Evolutionary conservation across 2,329 filamentous ascomycete genomes (phyloP).

Genomic region (Alternaria dauci): DNA sequence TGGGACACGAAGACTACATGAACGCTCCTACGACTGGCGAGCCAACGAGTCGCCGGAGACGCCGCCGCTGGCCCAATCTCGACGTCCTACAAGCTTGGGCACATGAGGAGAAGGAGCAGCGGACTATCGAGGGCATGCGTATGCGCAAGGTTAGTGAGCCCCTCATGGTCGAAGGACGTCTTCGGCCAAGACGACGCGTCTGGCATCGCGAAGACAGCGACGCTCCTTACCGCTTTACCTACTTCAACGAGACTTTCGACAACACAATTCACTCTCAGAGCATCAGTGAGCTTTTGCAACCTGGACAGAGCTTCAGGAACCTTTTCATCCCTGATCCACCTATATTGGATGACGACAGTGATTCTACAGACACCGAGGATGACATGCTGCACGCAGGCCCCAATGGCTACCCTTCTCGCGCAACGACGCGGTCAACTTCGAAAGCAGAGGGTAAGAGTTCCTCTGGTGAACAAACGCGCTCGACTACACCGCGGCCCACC

Average conservation of each 20-base stretch:
- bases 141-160: constrained; percentile 95
- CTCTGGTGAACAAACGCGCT: constrained; percentile 40
- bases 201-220: constrained; percentile 93
- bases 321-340: constrained; percentile 88
- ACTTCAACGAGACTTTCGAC: constrained; percentile 97
- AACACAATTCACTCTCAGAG: constrained; percentile 96
- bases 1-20: constrained; percentile 77
- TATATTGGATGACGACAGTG: constrained; percentile 68
- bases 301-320: constrained; percentile 82
- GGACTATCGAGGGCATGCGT: constrained; percentile 77
- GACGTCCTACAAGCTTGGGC: constrained; percentile 88
- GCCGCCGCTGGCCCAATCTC: constrained; percentile 83
- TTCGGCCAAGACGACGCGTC: constrained; percentile 77
- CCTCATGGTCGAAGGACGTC: constrained; percentile 85
- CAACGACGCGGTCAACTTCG: constrained; percentile 28
- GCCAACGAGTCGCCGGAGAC: constrained; percentile 56
- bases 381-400: constrained; percentile 31
- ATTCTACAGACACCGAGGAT: constrained; percentile 67
- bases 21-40: constrained; percentile 58
- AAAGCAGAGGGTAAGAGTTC: constrained; percentile 14
- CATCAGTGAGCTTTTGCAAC: constrained; percentile 90
- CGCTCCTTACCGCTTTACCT: constrained; percentile 92
- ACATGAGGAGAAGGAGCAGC: constrained; percentile 85
- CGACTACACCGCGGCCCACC: constrained; percentile 10
- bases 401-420: constrained; percentile 38